These are phyloP conservation scores for Galeopsis tetrahit DNA, from an alignment of 257 asterid genomes.

Conservation along the genomic window DNA sequence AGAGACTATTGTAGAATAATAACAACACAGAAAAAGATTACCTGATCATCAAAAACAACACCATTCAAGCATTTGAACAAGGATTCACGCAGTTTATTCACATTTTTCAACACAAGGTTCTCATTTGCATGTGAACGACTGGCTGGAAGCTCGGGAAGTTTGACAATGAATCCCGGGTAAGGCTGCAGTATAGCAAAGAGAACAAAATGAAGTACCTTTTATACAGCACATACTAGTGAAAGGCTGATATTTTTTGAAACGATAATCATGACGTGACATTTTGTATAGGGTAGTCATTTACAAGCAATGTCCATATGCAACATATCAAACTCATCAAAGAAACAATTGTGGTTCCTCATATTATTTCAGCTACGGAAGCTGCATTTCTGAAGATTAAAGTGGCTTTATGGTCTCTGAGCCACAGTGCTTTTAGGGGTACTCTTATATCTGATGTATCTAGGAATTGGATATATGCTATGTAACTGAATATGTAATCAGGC, in stretches of 20 bases:
- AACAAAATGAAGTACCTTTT: constrained; percentile 22
- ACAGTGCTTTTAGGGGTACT: no score
- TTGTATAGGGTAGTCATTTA: constrained; percentile 8
- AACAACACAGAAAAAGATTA: constrained; percentile 37
- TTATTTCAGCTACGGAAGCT: constrained; percentile 21
- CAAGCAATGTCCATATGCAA: constrained; percentile 25
- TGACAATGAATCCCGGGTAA: constrained; percentile 36
- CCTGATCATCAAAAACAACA: constrained; percentile 70
- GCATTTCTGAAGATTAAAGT: constrained; percentile 1
- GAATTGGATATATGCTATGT: no score
- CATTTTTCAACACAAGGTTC: constrained; percentile 45
- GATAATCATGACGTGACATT: constrained; percentile 11
- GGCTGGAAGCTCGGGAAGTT: constrained; percentile 48
- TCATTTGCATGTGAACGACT: constrained; percentile 43
- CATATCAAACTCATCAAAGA: constrained; percentile 17
- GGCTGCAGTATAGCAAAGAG: constrained; percentile 46
- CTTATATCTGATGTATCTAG: no score
- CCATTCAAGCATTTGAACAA: constrained; percentile 60
- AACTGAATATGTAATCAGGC: no score
- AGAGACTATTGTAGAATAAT: not conserved
- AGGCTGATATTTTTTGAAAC: constrained; percentile 5
- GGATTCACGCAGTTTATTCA: constrained; percentile 61
- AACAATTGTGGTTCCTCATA: constrained; percentile 5
- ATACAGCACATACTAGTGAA: constrained; percentile 10
- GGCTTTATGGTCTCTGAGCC: no score